Evolutionary conservation across 1,284 basidiomycete species (phyloP).

Genomic region (Grifola frondosa): DNA sequence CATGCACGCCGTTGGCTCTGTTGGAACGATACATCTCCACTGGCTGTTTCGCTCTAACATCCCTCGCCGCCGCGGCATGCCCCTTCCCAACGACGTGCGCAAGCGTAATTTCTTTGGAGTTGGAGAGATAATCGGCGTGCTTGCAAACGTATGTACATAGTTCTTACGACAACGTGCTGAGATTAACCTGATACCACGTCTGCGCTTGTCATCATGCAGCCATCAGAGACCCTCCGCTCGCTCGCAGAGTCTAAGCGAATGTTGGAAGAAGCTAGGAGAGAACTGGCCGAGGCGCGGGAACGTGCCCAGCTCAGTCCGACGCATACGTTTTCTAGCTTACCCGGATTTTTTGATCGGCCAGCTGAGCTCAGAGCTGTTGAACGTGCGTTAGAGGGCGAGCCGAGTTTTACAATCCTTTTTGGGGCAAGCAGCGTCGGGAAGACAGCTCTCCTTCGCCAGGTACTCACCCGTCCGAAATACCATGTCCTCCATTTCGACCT

Average conservation of each 20-base stretch:
- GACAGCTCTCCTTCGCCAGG: constrained; percentile 77
- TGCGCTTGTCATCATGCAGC: constrained; percentile 42
- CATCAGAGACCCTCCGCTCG: constrained; percentile 73
- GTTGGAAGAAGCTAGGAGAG: constrained; percentile 72
- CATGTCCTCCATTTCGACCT: constrained; percentile 84
- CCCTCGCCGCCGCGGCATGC: constrained; percentile 59
- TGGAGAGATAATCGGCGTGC: constrained; percentile 71
- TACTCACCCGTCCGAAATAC: constrained; percentile 63
- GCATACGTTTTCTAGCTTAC: constrained; percentile 75
- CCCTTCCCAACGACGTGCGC: constrained; percentile 54
- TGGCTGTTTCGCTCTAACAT: constrained; percentile 75
- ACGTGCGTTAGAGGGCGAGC: constrained; percentile 63
- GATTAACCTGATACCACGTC: constrained; percentile 9
- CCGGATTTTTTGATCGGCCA: constrained; percentile 68
- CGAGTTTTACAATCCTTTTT: constrained; percentile 77
- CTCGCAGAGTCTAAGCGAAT: constrained; percentile 73
- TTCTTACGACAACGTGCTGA: constrained; percentile 7
- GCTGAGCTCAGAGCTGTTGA: constrained; percentile 65
- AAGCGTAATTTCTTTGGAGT: constrained; percentile 76
- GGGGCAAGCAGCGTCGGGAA: constrained; percentile 82
- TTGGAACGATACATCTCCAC: constrained; percentile 39
- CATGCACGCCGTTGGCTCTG: constrained; percentile 23
- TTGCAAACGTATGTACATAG: constrained; percentile 62
- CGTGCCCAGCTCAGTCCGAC: constrained; percentile 66
- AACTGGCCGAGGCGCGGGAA: constrained; percentile 67